Conservation (phyloP, 73 alveolate genomes). For the Blepharisma stoltei region DNA sequence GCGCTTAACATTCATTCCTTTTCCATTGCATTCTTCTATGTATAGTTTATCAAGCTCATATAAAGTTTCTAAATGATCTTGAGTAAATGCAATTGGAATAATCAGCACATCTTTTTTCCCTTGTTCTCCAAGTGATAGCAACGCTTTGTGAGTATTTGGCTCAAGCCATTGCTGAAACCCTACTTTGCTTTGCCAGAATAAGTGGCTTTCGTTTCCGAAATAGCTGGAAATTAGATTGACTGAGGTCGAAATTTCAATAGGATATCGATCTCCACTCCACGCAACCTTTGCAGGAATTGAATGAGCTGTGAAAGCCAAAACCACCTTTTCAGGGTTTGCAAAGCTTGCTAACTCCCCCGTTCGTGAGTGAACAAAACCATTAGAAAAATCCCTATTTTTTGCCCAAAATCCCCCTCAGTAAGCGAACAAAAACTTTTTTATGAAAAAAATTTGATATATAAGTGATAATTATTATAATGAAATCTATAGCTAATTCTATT, state of each 20-base stretch:
- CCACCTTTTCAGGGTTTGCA: constrained; percentile 32
- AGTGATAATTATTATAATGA: no score
- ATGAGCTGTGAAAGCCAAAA: constrained; percentile 65
- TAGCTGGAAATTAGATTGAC: constrained; percentile 41
- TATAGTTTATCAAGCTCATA: constrained; percentile 64
- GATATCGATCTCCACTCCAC: constrained; percentile 63
- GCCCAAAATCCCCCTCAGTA: no score
- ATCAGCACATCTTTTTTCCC: constrained; percentile 37
- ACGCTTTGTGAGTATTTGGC: constrained; percentile 52
- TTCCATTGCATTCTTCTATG: constrained; percentile 36
- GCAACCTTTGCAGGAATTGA: constrained; percentile 58
- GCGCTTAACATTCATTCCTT: constrained; percentile 8
- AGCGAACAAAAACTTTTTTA: no score
- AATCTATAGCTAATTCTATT: no score
- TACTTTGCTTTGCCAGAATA: constrained; percentile 64
- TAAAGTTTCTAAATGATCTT: constrained; percentile 72
- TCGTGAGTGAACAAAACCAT: no score
- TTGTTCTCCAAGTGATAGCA: constrained; percentile 33
- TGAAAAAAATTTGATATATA: no score
- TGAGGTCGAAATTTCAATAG: constrained; percentile 48
- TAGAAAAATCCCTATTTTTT: no score
- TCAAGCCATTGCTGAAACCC: constrained; percentile 64
- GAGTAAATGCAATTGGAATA: constrained; percentile 68
- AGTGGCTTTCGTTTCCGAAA: constrained; percentile 31
- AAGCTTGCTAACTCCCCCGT: no score